Evolutionary conservation across 179 eudicot species (phyloP).

Genomic region (Actinidia polygama): DNA sequence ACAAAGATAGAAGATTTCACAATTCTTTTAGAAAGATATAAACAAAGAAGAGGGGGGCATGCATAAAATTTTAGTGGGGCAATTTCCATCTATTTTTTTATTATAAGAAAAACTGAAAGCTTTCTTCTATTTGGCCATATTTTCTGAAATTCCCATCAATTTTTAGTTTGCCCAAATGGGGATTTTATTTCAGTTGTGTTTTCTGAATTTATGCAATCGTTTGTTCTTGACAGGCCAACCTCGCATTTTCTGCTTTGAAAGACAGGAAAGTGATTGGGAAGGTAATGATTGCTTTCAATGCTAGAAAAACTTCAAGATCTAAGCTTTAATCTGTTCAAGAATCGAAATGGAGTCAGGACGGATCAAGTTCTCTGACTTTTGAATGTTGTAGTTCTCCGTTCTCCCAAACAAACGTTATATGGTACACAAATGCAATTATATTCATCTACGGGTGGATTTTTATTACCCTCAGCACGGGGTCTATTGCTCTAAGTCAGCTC

Average conservation of each 20-base stretch:
- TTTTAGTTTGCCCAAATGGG: neutral
- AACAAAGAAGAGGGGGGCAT: too few species aligned
- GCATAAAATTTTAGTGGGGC: too few species aligned
- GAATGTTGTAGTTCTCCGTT: neutral
- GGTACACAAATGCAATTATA: too few species aligned
- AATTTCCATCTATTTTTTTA: too few species aligned
- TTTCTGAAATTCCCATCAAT: too few species aligned
- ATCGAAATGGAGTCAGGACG: neutral
- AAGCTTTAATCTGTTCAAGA: constrained; percentile 53
- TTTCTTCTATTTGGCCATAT: too few species aligned
- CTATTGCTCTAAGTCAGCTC: too few species aligned
- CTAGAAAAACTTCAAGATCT: constrained; percentile 39
- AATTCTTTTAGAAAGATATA: too few species aligned
- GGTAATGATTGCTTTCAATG: constrained; percentile 76
- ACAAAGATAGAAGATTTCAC: too few species aligned
- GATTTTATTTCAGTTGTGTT: neutral
- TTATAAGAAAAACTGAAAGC: too few species aligned
- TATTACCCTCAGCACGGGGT: too few species aligned
- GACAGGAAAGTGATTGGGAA: constrained; percentile 88
- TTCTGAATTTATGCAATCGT: neutral
- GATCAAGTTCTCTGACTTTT: neutral
- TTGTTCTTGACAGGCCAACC: constrained; percentile 70
- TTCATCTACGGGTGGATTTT: too few species aligned
- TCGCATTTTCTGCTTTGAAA: constrained; percentile 82
- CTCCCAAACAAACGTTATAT: neutral